Evolutionary conservation across 2,329 filamentous ascomycete genomes (phyloP).

Genomic region (Aspergillus fumigatiaffinis): DNA sequence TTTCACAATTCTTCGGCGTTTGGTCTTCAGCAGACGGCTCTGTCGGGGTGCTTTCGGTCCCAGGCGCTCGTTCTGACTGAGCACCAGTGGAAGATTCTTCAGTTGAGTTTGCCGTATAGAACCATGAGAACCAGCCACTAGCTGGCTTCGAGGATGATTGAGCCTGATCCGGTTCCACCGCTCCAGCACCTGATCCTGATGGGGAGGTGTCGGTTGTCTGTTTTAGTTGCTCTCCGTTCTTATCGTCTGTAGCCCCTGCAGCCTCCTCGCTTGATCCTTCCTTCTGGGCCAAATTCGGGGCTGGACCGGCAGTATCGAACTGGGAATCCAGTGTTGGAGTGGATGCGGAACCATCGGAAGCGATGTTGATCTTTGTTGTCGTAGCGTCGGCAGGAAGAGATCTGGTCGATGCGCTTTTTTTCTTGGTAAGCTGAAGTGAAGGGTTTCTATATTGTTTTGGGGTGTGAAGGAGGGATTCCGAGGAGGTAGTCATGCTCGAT

Average conservation of each 20-base stretch:
- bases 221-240: conserved; percentile 16
- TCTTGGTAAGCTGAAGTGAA: conserved; percentile 42
- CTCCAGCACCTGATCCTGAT: conserved; percentile 7
- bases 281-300: conserved; percentile 15
- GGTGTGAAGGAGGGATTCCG: conserved; percentile 24
- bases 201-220: conserved; percentile 10
- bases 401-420: conserved; percentile 37
- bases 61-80: conserved; percentile 7
- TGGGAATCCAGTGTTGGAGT: conserved; percentile 21
- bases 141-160: conserved; percentile 16
- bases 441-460: conserved; percentile 27
- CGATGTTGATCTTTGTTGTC: conserved; percentile 45
- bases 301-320: conserved; percentile 11
- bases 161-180: conserved; percentile 5
- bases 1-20: conserved; percentile 8
- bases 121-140: conserved; percentile 37
- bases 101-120: conserved; percentile 24
- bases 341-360: conserved; percentile 37
- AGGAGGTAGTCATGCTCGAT: conserved; percentile 32
- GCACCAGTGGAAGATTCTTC: conserved; percentile 9
- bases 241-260: conserved; percentile 12
- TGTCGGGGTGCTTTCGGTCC: conserved; percentile 3
- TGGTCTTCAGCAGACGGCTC: conserved; percentile 7
- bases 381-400: conserved; percentile 44
- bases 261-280: conserved; percentile 12